A percentile compares a stretch with the other conserved stretches of the same genome.
phyloP scores from a whole-genome alignment of 2,329 filamentous ascomycete species.

The Pyrenochaeta sp. region DNA sequence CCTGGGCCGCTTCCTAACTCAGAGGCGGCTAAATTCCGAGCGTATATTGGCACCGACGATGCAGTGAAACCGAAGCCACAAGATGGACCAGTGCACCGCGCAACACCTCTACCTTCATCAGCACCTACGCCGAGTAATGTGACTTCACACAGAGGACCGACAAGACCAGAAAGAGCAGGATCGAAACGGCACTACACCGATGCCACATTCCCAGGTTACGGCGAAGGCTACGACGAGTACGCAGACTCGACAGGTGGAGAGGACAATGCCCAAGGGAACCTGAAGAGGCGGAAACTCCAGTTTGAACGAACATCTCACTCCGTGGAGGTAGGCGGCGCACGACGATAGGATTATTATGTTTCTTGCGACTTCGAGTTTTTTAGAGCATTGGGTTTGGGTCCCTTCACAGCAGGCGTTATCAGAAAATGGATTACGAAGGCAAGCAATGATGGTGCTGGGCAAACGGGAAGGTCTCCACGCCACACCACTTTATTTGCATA shows the following conservation, averaged over 20 bases:
- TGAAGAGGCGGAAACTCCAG: constrained; percentile 46
- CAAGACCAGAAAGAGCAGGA: constrained; percentile 69
- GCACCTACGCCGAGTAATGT: constrained; percentile 47
- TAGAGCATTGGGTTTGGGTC: constrained; percentile 14
- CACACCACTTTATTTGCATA: background rate
- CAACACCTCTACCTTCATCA: constrained; percentile 25
- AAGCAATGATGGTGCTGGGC: background rate
- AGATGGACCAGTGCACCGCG: constrained; percentile 32
- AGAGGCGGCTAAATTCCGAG: constrained; percentile 54
- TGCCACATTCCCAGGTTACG: constrained; percentile 77
- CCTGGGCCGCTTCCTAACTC: constrained; percentile 53
- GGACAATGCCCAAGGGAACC: constrained; percentile 59
- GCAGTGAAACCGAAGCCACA: constrained; percentile 38
- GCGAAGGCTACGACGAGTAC: constrained; percentile 74
- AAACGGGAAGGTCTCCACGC: background rate
- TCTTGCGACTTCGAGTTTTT: constrained; percentile 14
- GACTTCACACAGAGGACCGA: constrained; percentile 54
- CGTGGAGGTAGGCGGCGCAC: constrained; percentile 47
- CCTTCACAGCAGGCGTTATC: background rate
- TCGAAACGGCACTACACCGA: constrained; percentile 83
- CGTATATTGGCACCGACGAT: constrained; percentile 57
- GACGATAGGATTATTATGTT: constrained; percentile 35
- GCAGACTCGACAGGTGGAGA: constrained; percentile 76
- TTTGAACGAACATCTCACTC: constrained; percentile 46
- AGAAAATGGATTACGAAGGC: constrained; percentile 2